Conservation (phyloP, 345 rosid genomes). For the Hibiscus trionum region DNA sequence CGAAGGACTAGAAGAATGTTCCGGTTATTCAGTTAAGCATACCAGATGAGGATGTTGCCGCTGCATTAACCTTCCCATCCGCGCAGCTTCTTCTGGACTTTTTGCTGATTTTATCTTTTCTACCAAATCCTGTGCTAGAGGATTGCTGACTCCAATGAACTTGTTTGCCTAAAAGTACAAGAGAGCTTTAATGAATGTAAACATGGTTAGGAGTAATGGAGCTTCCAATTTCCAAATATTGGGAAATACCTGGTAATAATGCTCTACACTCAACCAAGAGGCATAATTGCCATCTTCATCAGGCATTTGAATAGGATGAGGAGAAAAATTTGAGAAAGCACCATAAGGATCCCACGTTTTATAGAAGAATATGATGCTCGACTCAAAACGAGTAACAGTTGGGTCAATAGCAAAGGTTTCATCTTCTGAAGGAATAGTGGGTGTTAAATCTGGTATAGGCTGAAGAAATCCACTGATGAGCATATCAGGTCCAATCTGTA, state of each 20-base stretch:
- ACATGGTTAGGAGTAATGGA: neutral
- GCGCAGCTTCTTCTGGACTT: constrained; percentile 93
- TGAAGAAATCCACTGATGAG: constrained; percentile 89
- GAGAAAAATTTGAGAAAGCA: constrained; percentile 85
- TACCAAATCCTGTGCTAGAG: constrained; percentile 44
- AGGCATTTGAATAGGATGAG: constrained; percentile 75
- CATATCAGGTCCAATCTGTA: constrained; percentile 89
- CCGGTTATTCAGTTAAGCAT: constrained; percentile 9
- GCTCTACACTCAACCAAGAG: constrained; percentile 79
- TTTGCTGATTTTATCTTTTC: constrained; percentile 54
- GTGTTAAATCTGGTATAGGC: constrained; percentile 78
- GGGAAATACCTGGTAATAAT: constrained; percentile 73
- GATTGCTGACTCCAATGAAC: constrained; percentile 46
- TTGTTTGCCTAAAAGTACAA: constrained; percentile 10
- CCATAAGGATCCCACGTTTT: constrained; percentile 96
- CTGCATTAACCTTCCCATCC: constrained; percentile 64
- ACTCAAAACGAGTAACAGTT: constrained; percentile 57
- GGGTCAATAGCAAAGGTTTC: constrained; percentile 88
- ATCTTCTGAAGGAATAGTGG: constrained; percentile 67
- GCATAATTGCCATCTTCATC: constrained; percentile 37
- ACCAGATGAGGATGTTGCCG: constrained; percentile 62
- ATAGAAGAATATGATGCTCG: constrained; percentile 75
- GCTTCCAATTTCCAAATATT: neutral
- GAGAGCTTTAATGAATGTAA: neutral
- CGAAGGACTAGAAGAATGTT: constrained; percentile 2